Evolutionary conservation across 176 grass and related monocot species (phyloP).

Genomic region (Pharus latifolius): DNA sequence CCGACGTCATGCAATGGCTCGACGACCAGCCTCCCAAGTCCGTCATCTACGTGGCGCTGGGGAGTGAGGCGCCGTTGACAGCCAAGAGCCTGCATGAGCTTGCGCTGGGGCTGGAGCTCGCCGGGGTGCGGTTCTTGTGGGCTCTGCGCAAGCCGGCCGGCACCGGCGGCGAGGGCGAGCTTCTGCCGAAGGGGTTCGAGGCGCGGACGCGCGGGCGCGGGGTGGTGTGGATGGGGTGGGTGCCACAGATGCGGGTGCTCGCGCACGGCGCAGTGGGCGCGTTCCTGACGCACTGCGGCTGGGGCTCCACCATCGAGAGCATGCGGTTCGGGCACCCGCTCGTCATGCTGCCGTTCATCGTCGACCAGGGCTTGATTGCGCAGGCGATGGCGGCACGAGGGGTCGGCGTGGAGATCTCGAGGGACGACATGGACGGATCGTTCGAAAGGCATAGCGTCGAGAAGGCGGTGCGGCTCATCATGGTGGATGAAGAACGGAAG

Average conservation of each 20-base stretch:
- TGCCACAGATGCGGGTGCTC: slow-evolving; percentile 31
- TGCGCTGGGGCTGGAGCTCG: slow-evolving; percentile 36
- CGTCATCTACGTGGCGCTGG: slow-evolving; percentile 51
- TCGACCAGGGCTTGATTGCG: slow-evolving; percentile 26
- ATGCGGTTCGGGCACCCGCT: slow-evolving; percentile 44
- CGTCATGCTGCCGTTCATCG: slow-evolving; percentile 35
- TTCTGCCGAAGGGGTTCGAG: slow-evolving; percentile 30
- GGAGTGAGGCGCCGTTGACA: slow-evolving; percentile 39
- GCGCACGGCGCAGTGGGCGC: slow-evolving; percentile 23
- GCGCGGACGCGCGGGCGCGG: not conserved
- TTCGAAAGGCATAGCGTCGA: slow-evolving; percentile 22
- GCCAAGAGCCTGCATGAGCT: slow-evolving; percentile 27
- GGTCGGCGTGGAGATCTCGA: slow-evolving; percentile 27
- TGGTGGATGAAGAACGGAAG: slow-evolving; percentile 40
- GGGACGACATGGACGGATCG: slow-evolving; percentile 23
- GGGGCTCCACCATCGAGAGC: slow-evolving; percentile 51
- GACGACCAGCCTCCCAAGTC: slow-evolving; percentile 16
- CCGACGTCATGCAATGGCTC: slow-evolving; percentile 27
- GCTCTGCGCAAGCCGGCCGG: slow-evolving; percentile 18
- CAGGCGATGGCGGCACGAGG: slow-evolving; percentile 12
- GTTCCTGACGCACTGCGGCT: slow-evolving; percentile 70
- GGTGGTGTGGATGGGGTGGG: slow-evolving; percentile 15
- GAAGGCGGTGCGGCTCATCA: not conserved
- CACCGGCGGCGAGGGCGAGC: not conserved
- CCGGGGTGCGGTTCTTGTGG: slow-evolving; percentile 49